These are phyloP conservation scores for Morella rubra DNA, from an alignment of 306 rosid genomes.

Conservation along the genomic window DNA sequence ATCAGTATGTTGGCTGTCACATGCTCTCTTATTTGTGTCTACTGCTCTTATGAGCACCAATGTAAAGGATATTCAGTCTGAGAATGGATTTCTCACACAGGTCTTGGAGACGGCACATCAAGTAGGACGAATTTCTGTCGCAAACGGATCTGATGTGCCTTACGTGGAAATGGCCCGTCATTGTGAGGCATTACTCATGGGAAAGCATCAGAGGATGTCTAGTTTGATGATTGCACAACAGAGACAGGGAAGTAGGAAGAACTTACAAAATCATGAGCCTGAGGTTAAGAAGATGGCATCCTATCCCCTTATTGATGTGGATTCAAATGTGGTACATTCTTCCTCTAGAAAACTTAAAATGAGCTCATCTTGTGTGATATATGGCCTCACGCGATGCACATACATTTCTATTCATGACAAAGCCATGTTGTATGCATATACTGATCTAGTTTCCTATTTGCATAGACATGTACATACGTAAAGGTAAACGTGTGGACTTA, in stretches of 20 bases:
- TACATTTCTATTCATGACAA: neutral
- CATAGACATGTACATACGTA: neutral
- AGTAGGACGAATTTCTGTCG: constrained; percentile 60
- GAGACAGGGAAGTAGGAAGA: constrained; percentile 38
- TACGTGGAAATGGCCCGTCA: constrained; percentile 79
- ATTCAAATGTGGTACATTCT: constrained; percentile 46
- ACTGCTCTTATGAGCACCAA: neutral
- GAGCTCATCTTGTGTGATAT: constrained; percentile 14
- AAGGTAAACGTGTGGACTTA: neutral
- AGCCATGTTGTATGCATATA: neutral
- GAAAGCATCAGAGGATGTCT: constrained; percentile 78
- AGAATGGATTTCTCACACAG: constrained; percentile 35
- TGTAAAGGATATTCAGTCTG: neutral
- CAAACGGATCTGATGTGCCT: constrained; percentile 50
- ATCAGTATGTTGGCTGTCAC: constrained; percentile 62
- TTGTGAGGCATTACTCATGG: constrained; percentile 72
- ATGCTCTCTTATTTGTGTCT: constrained; percentile 20
- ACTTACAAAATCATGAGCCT: constrained; percentile 28
- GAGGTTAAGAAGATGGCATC: constrained; percentile 33
- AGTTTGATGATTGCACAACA: constrained; percentile 53
- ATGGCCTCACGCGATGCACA: constrained; percentile 12
- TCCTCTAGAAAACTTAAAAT: constrained; percentile 14
- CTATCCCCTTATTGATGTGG: constrained; percentile 13
- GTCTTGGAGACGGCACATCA: constrained; percentile 66
- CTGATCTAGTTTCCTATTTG: neutral